Base-by-base conservation (phyloP, 1,284 basidiomycete genomes). In the Wallemia ichthyophaga region DNA sequence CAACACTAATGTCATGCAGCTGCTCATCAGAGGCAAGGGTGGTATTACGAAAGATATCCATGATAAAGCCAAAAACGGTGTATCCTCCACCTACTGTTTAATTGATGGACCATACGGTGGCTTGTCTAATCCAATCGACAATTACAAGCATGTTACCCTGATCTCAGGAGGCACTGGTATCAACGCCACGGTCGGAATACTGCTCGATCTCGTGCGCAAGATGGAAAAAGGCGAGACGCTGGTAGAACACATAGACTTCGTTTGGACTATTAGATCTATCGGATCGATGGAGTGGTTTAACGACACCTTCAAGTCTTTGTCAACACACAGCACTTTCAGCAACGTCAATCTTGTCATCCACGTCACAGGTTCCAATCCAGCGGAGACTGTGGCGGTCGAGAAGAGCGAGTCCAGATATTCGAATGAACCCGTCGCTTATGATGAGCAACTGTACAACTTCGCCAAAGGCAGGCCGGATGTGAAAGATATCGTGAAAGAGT, bases 71-170 rank as follows among this genome's bases (percentile, higher is more conserved):
- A 15, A 5, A 21, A 48, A 21, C n/a, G 37, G 37, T 48, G n/a
- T 48, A 3, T 11, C 37, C 11, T 48, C 37, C 5, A 21, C n/a
- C 3, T 19, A 5, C 5, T 48, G 37, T 21, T 48, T 56, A 2
- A 56, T 56, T 24, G 55, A 56, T 27, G 55, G 55, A 19, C 55
- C 55, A 27, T 56, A 56, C 25, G 55, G 55, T 9, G 55, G 55
- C 7, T 19, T 56, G 13, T 27, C n/a, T 7, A 15, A 2, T 5
- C 55, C 55, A 24, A 3, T 56, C 17, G 55, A 56, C 25, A 26
- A 25, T 13, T 56, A 56, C 55, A 27, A 3, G 3, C 5, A 25
- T 17, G 55, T 56, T 9, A 9, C n/a, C 19, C 55, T 56, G 7
- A 19, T 56, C 19, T 13, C 55, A 5, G 55, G 55, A 13, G 55